Conservation (phyloP, 148 eudicot species). For the Oxyria digyna region DNA sequence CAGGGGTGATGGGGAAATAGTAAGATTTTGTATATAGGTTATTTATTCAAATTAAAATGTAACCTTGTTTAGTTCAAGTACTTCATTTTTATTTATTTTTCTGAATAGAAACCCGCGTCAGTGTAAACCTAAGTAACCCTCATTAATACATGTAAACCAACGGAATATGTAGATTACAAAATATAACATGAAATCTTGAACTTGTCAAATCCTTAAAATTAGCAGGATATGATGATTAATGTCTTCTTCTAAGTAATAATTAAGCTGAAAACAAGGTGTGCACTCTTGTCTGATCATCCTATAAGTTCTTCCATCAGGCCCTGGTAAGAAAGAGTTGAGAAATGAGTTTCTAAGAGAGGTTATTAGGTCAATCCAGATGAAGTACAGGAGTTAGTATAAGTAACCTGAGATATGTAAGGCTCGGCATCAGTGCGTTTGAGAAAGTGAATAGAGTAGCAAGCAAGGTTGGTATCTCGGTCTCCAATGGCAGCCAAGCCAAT, state of each 20-base stretch:
- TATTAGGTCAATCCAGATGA: background rate
- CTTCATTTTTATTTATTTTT: background rate
- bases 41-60: background rate
- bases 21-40: background rate
- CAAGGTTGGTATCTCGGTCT: slow-evolving; percentile 69
- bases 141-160: no score
- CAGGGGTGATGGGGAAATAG: background rate
- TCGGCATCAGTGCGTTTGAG: slow-evolving; percentile 90
- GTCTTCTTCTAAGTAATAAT: background rate
- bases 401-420: slow-evolving; percentile 69
- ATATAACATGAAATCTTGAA: background rate
- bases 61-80: background rate
- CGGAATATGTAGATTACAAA: no score
- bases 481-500: slow-evolving; percentile 65
- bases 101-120: background rate
- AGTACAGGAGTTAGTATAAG: background rate
- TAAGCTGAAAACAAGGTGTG: background rate
- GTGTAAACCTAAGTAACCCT: no score
- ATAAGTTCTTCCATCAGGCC: slow-evolving; percentile 89
- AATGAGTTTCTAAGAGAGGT: background rate
- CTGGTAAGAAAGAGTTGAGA: slow-evolving; percentile 17
- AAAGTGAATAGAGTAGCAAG: slow-evolving; percentile 82
- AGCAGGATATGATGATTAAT: background rate
- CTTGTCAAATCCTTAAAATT: background rate
- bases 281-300: slow-evolving; percentile 25